Percentiles rank a stretch among this genome's conserved stretches.
Conservation (phyloP, 2,329 filamentous ascomycete species). For the Aspergillus novofumigatus region DNA sequence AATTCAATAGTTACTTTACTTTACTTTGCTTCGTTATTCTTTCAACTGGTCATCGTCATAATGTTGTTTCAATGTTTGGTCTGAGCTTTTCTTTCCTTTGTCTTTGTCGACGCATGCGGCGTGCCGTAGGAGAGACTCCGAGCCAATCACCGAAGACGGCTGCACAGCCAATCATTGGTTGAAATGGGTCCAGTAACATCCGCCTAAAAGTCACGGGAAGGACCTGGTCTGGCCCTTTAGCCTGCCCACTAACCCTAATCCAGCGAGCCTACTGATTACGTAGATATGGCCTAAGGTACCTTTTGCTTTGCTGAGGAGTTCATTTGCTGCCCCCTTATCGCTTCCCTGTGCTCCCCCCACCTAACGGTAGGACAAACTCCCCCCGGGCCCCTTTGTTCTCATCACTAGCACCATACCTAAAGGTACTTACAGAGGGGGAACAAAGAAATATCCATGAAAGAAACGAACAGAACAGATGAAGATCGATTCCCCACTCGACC, state of each 20-base stretch:
- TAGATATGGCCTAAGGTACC: too few relatives aligned
- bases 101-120: slow-evolving; percentile 25
- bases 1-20: too few relatives aligned
- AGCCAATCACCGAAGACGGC: slow-evolving; percentile 1
- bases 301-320: too few relatives aligned
- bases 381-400: neutral
- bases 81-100: slow-evolving; percentile 33
- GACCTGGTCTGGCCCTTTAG: neutral
- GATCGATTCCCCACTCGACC: neutral
- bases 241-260: neutral
- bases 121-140: slow-evolving; percentile 9
- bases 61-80: slow-evolving; percentile 12
- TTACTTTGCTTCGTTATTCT: too few relatives aligned
- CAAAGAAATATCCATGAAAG: neutral
- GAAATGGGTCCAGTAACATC: slow-evolving; percentile 3
- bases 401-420: neutral
- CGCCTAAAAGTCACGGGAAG: neutral
- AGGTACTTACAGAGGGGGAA: neutral
- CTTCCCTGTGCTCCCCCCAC: neutral
- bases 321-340: neutral
- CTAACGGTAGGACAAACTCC: neutral
- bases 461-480: neutral
- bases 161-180: neutral
- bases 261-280: too few relatives aligned
- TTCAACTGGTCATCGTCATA: too few relatives aligned